A percentile compares a stretch with the other conserved stretches of the same genome.
These are phyloP conservation scores for Tephrocybe rancida DNA, from an alignment of 768 basidiomycete genomes.

Conservation along the genomic window DNA sequence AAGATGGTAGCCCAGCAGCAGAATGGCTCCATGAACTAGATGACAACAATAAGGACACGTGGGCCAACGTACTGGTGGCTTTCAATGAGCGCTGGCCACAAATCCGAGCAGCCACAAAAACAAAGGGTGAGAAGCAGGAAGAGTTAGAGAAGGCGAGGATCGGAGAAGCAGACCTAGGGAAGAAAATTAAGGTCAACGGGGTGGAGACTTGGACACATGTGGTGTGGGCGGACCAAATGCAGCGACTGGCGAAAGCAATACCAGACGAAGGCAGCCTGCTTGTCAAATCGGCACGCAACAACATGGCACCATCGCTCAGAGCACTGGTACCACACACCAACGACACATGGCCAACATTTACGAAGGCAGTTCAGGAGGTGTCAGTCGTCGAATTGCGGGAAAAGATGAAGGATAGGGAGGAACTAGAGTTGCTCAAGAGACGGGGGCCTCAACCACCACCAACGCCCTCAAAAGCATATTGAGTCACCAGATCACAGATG, in stretches of 20 bases:
- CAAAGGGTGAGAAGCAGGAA: conserved; percentile 14
- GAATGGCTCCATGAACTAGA: conserved; percentile 1
- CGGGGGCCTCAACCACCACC: too few species aligned
- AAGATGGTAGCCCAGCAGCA: not conserved
- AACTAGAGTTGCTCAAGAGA: too few species aligned
- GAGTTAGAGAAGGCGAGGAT: conserved; percentile 14
- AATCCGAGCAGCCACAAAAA: conserved; percentile 2
- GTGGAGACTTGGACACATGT: not conserved
- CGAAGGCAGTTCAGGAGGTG: not conserved
- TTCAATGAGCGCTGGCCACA: conserved; percentile 5
- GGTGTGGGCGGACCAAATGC: conserved; percentile 4
- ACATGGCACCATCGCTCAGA: conserved; percentile 3
- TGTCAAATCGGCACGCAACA: not conserved
- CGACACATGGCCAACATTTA: conserved; percentile 4
- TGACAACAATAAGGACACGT: not conserved
- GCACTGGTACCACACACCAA: not conserved
- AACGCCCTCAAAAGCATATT: too few species aligned
- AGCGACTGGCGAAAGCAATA: not conserved
- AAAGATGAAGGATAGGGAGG: conserved; percentile 1
- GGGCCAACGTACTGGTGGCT: not conserved
- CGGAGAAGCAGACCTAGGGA: conserved; percentile 11
- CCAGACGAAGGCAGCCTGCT: conserved; percentile 2
- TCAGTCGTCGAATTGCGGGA: conserved; percentile 11
- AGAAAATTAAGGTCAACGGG: conserved; percentile 14
- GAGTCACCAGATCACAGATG: conserved; percentile 24